These are phyloP conservation scores for Ottelia alismoides DNA, from an alignment of 106 monocot genomes.

Conservation along the genomic window DNA sequence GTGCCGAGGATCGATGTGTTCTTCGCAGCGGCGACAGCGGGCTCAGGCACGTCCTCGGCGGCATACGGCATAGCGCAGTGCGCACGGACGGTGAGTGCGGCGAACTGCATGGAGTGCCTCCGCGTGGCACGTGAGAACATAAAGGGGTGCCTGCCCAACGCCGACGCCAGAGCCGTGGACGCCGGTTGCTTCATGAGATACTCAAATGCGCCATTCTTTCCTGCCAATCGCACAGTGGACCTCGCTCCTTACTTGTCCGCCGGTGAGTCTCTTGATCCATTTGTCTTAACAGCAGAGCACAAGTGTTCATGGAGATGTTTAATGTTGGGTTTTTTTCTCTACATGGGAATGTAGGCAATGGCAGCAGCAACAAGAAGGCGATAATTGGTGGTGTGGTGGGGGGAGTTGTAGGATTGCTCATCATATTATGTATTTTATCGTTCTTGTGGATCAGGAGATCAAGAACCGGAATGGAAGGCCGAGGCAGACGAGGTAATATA, in stretches of 20 bases:
- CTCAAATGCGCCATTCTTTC: slow-evolving; percentile 33
- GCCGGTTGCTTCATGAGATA: slow-evolving; percentile 70
- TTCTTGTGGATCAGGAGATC: too few relatives aligned
- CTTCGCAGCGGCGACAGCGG: slow-evolving; percentile 23
- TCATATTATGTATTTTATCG: too few relatives aligned
- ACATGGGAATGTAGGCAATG: too few relatives aligned
- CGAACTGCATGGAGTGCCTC: slow-evolving; percentile 35
- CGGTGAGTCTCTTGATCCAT: too few relatives aligned
- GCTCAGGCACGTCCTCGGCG: background rate
- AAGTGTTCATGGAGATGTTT: too few relatives aligned
- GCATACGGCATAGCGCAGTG: slow-evolving; percentile 49
- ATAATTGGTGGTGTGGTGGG: too few relatives aligned
- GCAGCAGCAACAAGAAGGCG: too few relatives aligned
- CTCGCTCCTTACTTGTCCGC: slow-evolving; percentile 8
- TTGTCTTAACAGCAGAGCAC: too few relatives aligned
- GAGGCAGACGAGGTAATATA: too few relatives aligned
- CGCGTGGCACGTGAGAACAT: slow-evolving; percentile 35
- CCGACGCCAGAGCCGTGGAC: slow-evolving; percentile 31
- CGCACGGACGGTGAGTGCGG: slow-evolving; percentile 24
- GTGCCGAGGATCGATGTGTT: slow-evolving; percentile 16
- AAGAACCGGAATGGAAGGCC: too few relatives aligned
- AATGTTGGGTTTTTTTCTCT: too few relatives aligned
- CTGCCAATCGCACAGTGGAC: slow-evolving; percentile 31
- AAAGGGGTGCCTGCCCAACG: slow-evolving; percentile 25
- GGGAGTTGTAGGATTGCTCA: too few relatives aligned